Base-by-base conservation (phyloP, 495 filamentous ascomycete species). In the Rostrohypoxylon terebratum region DNA sequence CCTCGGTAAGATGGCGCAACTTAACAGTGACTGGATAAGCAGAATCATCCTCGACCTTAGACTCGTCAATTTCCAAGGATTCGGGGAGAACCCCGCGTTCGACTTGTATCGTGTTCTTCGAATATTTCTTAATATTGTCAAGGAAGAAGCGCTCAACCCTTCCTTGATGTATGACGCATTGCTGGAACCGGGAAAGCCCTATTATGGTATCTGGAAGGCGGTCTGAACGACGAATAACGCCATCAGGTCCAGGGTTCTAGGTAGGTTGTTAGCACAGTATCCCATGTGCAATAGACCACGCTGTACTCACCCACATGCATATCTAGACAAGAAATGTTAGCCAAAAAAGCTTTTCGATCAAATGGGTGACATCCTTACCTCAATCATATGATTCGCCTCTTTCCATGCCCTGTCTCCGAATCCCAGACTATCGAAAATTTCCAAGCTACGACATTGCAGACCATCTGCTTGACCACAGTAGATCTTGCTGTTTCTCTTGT, bases 371-470 rank as follows among this genome's bases (percentile, higher is more conserved):
- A 8, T 11, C 28, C 6, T 51, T 70, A 77, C 78, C 78, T 75
- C 72, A 8, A 82, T 72, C 79, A 87, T 83, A 63, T 87, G 83
- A 73, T 88, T 85, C 8, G 83, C 81, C 67, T 92, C 90, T 44
- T 89, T 87, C 81, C 83, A 86, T 6, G 84, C 85, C 14, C 86
- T 82, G 62, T 91, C 86, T 2, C 80, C 86, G 61, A 92, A 87
- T 2, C 88, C 90, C 63, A 92, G 85, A 64, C 87, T 88, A 62
- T 93, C 90, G 40, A 92, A 88, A 23, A 91, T 86, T 76, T 92
- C 90, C 9, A 90, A 74, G 13, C 83, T 90, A 18, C 90, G 85
- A 53, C 66, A 69, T 28, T 78, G 77, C 60, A 72, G 77, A 59
- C 89, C 89, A 72, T 92, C 90, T 14, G 89, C 89, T 74, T 91